Evolutionary conservation across 768 basidiomycete species (phyloP).

Genomic region (Megacollybia marginata): DNA sequence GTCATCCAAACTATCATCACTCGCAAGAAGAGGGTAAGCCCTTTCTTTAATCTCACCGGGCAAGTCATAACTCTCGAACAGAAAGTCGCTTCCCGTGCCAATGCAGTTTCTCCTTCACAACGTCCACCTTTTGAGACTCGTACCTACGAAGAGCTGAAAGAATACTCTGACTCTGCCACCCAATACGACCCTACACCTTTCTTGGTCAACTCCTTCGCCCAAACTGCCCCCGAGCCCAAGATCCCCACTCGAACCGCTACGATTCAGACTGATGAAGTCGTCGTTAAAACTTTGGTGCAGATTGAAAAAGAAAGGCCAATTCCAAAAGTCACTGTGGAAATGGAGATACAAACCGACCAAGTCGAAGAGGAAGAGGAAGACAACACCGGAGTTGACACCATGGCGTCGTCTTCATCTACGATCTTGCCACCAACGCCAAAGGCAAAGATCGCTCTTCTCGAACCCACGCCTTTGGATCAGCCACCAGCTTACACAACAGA

Average conservation of each 20-base stretch:
- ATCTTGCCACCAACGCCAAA: constrained; percentile 66
- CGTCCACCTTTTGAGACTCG: constrained; percentile 23
- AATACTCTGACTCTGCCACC: constrained; percentile 68
- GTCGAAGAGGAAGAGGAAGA: constrained; percentile 19
- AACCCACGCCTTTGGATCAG: constrained; percentile 36
- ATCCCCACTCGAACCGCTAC: constrained; percentile 38
- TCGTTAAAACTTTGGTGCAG: constrained; percentile 4
- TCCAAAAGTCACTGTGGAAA: constrained; percentile 38
- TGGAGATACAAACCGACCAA: constrained; percentile 62
- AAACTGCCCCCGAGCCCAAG: constrained; percentile 58
- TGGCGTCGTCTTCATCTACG: constrained; percentile 70
- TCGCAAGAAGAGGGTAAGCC: constrained; percentile 61
- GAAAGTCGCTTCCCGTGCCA: constrained; percentile 63
- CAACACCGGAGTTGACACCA: constrained; percentile 37
- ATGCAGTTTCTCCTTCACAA: constrained; percentile 19
- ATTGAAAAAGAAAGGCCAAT: background rate
- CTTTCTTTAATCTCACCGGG: constrained; percentile 2
- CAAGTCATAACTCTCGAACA: constrained; percentile 16
- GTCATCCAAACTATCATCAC: constrained; percentile 88
- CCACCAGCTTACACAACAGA: constrained; percentile 72
- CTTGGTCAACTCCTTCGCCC: constrained; percentile 35
- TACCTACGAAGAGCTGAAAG: constrained; percentile 58
- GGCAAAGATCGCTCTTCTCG: constrained; percentile 27
- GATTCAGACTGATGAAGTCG: constrained; percentile 47
- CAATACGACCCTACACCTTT: constrained; percentile 62